phyloP scores from a whole-genome alignment of 208 protist genomes.

The Strigomonas oncopelti region DNA sequence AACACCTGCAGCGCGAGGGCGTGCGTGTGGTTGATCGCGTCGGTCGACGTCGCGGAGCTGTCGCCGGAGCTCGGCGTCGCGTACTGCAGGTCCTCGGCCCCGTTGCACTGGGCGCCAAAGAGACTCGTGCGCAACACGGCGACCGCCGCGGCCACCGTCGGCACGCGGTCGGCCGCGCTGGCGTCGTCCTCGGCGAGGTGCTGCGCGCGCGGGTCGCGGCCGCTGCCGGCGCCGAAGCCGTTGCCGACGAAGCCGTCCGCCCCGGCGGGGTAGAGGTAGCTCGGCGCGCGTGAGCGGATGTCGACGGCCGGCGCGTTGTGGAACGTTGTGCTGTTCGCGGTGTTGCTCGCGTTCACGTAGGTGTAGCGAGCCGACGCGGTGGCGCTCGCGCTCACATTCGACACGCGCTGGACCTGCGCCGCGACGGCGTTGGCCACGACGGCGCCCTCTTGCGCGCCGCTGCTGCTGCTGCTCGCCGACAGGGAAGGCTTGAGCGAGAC shows the following conservation, averaged over 20 bases:
- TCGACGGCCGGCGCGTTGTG: not conserved
- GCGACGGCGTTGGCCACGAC: constrained; percentile 2
- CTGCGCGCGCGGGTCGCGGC: constrained; percentile 1
- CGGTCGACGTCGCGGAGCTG: not conserved
- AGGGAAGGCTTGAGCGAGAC: constrained; percentile 17
- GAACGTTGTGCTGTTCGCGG: not conserved
- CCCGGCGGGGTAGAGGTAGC: not conserved
- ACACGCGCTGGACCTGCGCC: not conserved
- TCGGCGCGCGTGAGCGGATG: not conserved
- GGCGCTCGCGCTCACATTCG: not conserved
- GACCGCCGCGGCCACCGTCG: constrained; percentile 40
- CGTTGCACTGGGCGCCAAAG: constrained; percentile 43
- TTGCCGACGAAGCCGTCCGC: not conserved
- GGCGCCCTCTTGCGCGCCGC: constrained; percentile 6
- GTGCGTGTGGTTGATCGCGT: not conserved
- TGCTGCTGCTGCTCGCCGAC: not conserved
- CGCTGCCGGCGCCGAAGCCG: not conserved
- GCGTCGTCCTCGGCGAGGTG: not conserved
- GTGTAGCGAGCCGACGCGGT: not conserved
- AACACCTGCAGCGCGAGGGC: constrained; percentile 48
- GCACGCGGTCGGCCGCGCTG: constrained; percentile 10
- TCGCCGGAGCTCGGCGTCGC: not conserved
- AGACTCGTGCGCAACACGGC: constrained; percentile 47
- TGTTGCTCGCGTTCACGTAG: not conserved
- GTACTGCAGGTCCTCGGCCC: constrained; percentile 13